phyloP scores from a whole-genome alignment of 2,329 filamentous ascomycete species.

The Epichloe gansuensis region DNA sequence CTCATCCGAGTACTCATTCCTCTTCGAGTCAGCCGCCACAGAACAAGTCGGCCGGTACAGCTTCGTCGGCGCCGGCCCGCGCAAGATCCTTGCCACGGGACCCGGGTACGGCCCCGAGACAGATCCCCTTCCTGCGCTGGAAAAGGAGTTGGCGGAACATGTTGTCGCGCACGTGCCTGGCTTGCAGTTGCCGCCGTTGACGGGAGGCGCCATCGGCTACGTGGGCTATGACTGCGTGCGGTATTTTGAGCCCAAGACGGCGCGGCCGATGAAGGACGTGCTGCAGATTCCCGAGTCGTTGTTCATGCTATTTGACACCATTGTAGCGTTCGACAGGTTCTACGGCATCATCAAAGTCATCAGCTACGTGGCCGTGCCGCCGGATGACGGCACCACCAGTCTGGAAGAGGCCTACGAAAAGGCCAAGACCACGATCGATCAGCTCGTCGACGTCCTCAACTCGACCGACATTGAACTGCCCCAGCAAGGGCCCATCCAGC shows the following conservation, averaged over 20 bases:
- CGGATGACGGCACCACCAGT: constrained; percentile 30
- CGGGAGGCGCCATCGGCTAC: constrained; percentile 89
- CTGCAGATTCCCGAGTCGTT: constrained; percentile 83
- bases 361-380: constrained; percentile 72
- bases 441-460: constrained; percentile 60
- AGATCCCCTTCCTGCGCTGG: constrained; percentile 74
- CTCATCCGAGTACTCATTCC: constrained; percentile 68
- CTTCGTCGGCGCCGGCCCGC: constrained; percentile 73
- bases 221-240: constrained; percentile 95
- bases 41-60: constrained; percentile 92
- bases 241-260: constrained; percentile 98
- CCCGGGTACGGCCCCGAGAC: constrained; percentile 72
- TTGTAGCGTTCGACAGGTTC: constrained; percentile 91
- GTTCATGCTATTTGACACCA: constrained; percentile 94
- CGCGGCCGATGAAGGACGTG: constrained; percentile 75
- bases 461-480: constrained; percentile 67
- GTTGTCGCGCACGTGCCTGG: constrained; percentile 75
- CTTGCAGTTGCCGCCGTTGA: constrained; percentile 71
- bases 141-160: constrained; percentile 66
- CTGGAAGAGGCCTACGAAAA: constrained; percentile 55
- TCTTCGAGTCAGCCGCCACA: constrained; percentile 91
- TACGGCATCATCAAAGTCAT: constrained; percentile 88
- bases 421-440: constrained; percentile 50
- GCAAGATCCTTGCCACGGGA: constrained; percentile 78
- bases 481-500: constrained; percentile 58